phyloP scores from a whole-genome alignment of 2,329 filamentous ascomycete genomes.

The Botrytis hyacinthi region DNA sequence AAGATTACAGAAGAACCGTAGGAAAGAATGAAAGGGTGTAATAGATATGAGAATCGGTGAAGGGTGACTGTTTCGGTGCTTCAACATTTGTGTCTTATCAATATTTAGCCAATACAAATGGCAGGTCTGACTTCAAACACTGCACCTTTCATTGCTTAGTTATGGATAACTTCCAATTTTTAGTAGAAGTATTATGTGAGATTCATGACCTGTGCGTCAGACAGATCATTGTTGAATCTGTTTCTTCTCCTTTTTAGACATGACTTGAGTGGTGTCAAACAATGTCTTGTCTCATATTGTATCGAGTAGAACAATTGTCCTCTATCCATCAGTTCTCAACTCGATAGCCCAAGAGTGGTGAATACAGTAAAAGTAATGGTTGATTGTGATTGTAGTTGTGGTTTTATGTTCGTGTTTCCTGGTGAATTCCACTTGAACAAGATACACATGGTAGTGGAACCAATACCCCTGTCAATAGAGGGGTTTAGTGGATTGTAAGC shows the following conservation, averaged over 20 bases:
- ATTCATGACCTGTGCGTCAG: not conserved
- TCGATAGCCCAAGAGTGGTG: no score
- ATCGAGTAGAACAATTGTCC: not conserved
- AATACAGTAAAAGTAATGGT: not conserved
- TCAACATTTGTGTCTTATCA: not conserved
- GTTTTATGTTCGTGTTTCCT: not conserved
- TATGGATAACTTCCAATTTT: not conserved
- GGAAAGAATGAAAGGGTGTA: not conserved
- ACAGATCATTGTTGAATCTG: not conserved
- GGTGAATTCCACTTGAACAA: not conserved
- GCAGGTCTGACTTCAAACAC: slow-evolving; percentile 3
- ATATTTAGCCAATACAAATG: not conserved
- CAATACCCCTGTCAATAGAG: not conserved
- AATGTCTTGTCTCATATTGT: not conserved
- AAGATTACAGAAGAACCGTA: slow-evolving; percentile 1
- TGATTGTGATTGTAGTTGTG: not conserved
- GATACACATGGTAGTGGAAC: not conserved
- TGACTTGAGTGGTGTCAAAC: not conserved
- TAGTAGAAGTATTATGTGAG: not conserved
- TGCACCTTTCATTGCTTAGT: not conserved
- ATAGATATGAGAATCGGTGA: not conserved
- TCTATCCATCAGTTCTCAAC: no score
- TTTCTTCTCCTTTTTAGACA: not conserved
- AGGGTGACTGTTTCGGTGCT: not conserved
- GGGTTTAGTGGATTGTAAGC: not conserved